Evolutionary conservation across 2,329 filamentous ascomycete species (phyloP).

Genomic region (Fragosphaeria purpurea): DNA sequence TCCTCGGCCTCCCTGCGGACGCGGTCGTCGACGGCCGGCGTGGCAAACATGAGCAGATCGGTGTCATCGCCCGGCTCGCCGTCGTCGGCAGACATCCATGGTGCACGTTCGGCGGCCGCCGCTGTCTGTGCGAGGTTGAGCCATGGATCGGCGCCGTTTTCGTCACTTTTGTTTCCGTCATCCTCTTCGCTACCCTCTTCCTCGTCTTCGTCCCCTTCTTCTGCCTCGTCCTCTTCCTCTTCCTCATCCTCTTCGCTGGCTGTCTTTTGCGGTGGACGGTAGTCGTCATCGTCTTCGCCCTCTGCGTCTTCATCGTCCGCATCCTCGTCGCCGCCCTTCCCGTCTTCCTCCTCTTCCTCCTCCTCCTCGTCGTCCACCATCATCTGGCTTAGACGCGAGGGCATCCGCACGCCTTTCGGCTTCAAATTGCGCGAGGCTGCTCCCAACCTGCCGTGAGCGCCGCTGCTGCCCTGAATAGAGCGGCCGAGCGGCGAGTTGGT

Average conservation of each 20-base stretch:
- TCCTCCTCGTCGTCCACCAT: conserved; percentile 26
- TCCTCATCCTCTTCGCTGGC: conserved; percentile 32
- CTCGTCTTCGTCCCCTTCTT: conserved; percentile 26
- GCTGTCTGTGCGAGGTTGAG: conserved; percentile 10
- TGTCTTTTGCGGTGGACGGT: not conserved
- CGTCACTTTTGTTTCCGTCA: conserved; percentile 23
- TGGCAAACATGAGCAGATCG: conserved; percentile 45
- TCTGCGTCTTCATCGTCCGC: conserved; percentile 32
- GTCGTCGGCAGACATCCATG: conserved; percentile 17
- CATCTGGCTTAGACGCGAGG: conserved; percentile 43
- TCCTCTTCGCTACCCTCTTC: conserved; percentile 26
- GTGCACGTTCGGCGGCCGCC: not conserved
- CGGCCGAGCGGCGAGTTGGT: conserved; percentile 35
- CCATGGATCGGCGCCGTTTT: conserved; percentile 9
- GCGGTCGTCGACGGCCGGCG: conserved; percentile 40
- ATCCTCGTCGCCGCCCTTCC: conserved; percentile 28
- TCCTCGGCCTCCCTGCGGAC: conserved; percentile 46
- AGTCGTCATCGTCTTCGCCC: conserved; percentile 3
- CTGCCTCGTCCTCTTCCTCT: conserved; percentile 29
- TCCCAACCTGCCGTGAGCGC: not conserved
- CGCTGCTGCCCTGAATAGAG: conserved; percentile 27
- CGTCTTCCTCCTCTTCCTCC: conserved; percentile 28
- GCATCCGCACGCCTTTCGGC: conserved; percentile 21
- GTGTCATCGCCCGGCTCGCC: conserved; percentile 30
- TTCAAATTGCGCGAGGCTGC: not conserved